These are phyloP conservation scores for Psilocybe mexicana DNA, from an alignment of 1,284 basidiomycete genomes.

Conservation along the genomic window DNA sequence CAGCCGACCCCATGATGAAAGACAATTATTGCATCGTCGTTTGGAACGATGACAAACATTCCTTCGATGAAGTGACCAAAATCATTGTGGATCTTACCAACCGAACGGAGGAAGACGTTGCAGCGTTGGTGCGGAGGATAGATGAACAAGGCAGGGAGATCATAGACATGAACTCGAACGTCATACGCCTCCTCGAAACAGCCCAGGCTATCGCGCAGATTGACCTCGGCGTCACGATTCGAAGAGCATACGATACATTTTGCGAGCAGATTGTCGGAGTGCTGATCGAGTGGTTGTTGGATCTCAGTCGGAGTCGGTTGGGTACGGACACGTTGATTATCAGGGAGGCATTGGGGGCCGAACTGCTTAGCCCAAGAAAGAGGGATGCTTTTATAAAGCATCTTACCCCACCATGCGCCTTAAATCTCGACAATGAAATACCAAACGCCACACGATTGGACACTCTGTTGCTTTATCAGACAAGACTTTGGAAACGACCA, in stretches of 20 bases:
- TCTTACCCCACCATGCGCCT: slow-evolving; percentile 35
- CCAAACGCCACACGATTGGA: slow-evolving; percentile 65
- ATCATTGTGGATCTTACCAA: slow-evolving; percentile 73
- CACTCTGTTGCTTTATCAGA: slow-evolving; percentile 77
- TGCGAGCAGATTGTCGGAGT: slow-evolving; percentile 85
- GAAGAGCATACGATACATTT: slow-evolving; percentile 87
- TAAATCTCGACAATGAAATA: slow-evolving; percentile 48
- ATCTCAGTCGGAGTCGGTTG: slow-evolving; percentile 76
- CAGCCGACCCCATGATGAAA: slow-evolving; percentile 72
- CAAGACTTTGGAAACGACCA: slow-evolving; percentile 82
- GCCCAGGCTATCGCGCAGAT: slow-evolving; percentile 85
- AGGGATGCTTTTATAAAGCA: slow-evolving; percentile 44
- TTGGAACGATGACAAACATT: slow-evolving; percentile 99
- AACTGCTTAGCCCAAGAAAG: slow-evolving; percentile 64
- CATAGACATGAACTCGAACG: slow-evolving; percentile 76
- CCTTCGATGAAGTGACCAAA: slow-evolving; percentile 86
- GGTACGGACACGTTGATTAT: slow-evolving; percentile 67
- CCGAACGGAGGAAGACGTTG: slow-evolving; percentile 62
- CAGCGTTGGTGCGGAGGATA: slow-evolving; percentile 65
- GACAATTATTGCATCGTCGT: slow-evolving; percentile 86
- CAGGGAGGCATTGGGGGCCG: slow-evolving; percentile 70
- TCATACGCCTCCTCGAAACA: slow-evolving; percentile 72
- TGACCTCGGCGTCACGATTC: slow-evolving; percentile 90
- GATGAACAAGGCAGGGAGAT: slow-evolving; percentile 88
- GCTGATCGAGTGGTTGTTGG: slow-evolving; percentile 85